Percentiles rank a stretch among this genome's conserved stretches.
Evolutionary conservation across 257 asterid genomes (phyloP).

Genomic region (Primulina tabacum): DNA sequence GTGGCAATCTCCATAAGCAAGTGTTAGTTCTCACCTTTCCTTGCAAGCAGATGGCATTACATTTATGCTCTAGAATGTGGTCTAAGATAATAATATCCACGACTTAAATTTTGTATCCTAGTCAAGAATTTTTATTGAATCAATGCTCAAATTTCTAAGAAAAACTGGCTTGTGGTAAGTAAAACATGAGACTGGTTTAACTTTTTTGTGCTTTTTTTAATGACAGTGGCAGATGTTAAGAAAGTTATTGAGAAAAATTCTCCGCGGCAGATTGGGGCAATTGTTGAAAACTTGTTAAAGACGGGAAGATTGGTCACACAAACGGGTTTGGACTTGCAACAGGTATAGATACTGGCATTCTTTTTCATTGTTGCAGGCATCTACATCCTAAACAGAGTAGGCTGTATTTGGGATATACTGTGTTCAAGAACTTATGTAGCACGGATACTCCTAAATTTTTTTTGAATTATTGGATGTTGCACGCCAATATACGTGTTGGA

Average conservation of each 20-base stretch:
- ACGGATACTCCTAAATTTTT: too few species aligned
- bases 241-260: constrained; percentile 53
- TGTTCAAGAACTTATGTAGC: neutral
- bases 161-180: constrained; percentile 12
- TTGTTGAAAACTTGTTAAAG: constrained; percentile 79
- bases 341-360: constrained; percentile 49
- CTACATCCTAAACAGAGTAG: neutral
- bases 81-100: neutral
- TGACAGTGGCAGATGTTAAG: constrained; percentile 69
- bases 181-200: constrained; percentile 14
- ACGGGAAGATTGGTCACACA: constrained; percentile 78
- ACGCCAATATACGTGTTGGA: too few species aligned
- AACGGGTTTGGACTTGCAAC: constrained; percentile 83
- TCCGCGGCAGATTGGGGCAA: constrained; percentile 63
- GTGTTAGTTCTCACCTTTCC: neutral
- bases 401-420: constrained; percentile 11
- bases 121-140: constrained; percentile 17
- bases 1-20: neutral
- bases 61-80: constrained; percentile 2
- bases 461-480: too few species aligned
- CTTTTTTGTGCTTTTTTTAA: constrained; percentile 25
- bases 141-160: constrained; percentile 14
- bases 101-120: constrained; percentile 1
- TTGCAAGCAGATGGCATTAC: neutral
- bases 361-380: constrained; percentile 16